Conservation (phyloP, 805 yeast genomes). For the Ogataea minuta region DNA sequence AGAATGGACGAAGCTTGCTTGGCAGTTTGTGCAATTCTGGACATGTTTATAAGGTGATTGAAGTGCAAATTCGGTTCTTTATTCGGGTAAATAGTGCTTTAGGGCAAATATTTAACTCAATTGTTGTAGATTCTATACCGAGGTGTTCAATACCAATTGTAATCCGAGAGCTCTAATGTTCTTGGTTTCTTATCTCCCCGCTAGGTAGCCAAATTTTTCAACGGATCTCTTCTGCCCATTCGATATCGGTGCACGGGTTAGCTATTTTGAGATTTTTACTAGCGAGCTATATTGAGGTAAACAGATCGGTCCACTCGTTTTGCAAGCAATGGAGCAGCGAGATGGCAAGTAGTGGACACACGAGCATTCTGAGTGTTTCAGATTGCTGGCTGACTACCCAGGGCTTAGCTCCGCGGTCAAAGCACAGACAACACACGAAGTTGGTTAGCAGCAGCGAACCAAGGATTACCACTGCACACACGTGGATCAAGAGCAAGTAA, state of each 20-base stretch:
- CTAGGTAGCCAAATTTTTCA: conserved; percentile 7
- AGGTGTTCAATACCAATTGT: background rate
- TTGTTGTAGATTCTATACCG: background rate
- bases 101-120: background rate
- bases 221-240: conserved; percentile 14
- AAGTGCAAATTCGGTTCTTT: background rate
- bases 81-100: background rate
- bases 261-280: background rate
- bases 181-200: conserved; percentile 12
- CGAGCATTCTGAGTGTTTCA: conserved; percentile 8
- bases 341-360: conserved; percentile 17
- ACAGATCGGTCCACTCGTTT: conserved; percentile 13
- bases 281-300: conserved; percentile 5
- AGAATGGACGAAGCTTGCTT: conserved; percentile 19
- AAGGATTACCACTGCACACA: conserved; percentile 12
- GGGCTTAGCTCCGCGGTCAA: conserved; percentile 12
- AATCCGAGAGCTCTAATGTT: background rate
- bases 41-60: conserved; percentile 3
- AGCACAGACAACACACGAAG: conserved; percentile 14
- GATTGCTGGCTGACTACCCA: conserved; percentile 17
- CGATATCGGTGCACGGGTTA: conserved; percentile 4
- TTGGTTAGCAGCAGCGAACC: conserved; percentile 21
- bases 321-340: conserved; percentile 18
- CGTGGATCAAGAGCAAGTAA: conserved; percentile 15
- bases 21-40: conserved; percentile 14